These are phyloP conservation scores for Populus hybrid DNA, from an alignment of 441 rosid species.

Conservation along the genomic window DNA sequence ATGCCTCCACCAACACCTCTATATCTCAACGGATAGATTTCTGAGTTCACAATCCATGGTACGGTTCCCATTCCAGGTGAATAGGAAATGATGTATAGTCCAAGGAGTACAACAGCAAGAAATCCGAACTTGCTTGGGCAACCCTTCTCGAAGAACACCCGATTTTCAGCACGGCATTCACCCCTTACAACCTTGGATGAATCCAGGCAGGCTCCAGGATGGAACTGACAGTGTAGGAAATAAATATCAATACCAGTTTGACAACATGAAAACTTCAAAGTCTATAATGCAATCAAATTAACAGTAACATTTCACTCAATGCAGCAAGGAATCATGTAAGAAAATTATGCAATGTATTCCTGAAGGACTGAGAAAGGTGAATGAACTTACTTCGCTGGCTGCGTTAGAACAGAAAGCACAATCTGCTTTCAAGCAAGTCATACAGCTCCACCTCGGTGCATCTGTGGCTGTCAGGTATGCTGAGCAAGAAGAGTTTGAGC, in stretches of 20 bases:
- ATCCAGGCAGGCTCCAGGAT: constrained; percentile 74
- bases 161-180: constrained; percentile 29
- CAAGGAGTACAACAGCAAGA: constrained; percentile 57
- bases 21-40: constrained; percentile 77
- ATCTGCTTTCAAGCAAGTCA: constrained; percentile 57
- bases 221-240: constrained; percentile 25
- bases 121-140: constrained; percentile 81
- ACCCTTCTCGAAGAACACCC: constrained; percentile 58
- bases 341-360: neutral
- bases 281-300: too few relatives aligned
- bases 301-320: too few relatives aligned
- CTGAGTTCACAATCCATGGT: constrained; percentile 91
- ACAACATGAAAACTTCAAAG: too few relatives aligned
- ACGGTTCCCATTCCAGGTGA: constrained; percentile 91
- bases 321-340: too few relatives aligned
- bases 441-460: constrained; percentile 60
- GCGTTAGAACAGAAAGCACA: constrained; percentile 62
- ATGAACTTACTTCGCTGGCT: constrained; percentile 32
- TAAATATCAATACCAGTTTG: neutral
- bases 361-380: neutral
- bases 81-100: constrained; percentile 57
- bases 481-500: constrained; percentile 62
- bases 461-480: constrained; percentile 22
- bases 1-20: constrained; percentile 92
- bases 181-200: constrained; percentile 31